Evolutionary conservation across 805 yeast genomes (phyloP), one percentile per base, ranked within the genome.

Genomic region (Hanseniaspora pseudoguilliermondii): DNA sequence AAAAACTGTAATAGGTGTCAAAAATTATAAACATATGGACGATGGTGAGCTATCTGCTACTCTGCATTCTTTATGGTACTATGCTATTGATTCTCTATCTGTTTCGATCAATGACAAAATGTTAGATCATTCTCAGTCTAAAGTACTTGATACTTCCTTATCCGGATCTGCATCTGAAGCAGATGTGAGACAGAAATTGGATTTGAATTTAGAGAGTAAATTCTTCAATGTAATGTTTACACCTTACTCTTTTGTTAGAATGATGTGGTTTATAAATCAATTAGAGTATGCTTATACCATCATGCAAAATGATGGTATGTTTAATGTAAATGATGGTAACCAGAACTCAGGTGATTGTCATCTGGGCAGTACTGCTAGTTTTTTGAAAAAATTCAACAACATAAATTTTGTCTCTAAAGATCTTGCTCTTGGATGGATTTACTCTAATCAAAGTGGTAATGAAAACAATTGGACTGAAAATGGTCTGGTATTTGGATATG

Each of bases 401-500:
- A 69, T 84, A 34, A 84, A 79, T 49, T 72, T 84, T 25, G 65
- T 81, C 6, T 78, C 87, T 0, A 77, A 81, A 60, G 78, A 83
- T 59, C 73, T 85, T 58, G 84, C 95, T 59, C 58, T 84, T 36
- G 95, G 96, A 0, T 87, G 95, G 89, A 65, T 84, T 4, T 84
- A 84, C n/a, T 65, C 63, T 16, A 47, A 47, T 18, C 42, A 47
- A 32, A 44, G 35, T 3, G 38, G 43, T 13, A 53, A 53, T 39
- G 56, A 53, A 20, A 62, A 63, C 7, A 66, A 66, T 5, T 64
- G 66, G 1, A 58, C 63, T 1, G 74, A 73, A 23, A 88, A 88
- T 0, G 96, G 96, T 11, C 63, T 87, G n/a, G 81, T 85, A 40
- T 59, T 81, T 34, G 97, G 97, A 0, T 86, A 84, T 55, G 87